phyloP scores from a whole-genome alignment of 2,329 filamentous ascomycete species.

The Leptodontidium sp. region DNA sequence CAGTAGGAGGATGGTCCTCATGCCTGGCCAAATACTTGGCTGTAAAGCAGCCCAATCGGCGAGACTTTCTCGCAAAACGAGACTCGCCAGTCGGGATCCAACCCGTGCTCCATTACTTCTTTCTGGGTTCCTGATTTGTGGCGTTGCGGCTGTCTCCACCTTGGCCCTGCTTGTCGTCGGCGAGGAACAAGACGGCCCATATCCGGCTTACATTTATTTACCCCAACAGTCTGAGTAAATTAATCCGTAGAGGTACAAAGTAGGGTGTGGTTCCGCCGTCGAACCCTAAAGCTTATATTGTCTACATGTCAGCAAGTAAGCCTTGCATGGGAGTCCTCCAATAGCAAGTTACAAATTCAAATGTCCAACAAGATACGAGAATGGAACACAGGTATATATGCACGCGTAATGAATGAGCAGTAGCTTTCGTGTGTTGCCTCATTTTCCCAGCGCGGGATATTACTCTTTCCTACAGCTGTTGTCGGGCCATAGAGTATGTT shows the following conservation, averaged over 20 bases:
- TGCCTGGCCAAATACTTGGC: background rate
- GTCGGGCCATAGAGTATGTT: background rate
- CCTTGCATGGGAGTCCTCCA: background rate
- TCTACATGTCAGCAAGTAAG: conserved; percentile 6
- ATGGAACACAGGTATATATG: background rate
- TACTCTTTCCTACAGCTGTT: background rate
- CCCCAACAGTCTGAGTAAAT: background rate
- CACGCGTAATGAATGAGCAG: background rate
- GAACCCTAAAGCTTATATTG: background rate
- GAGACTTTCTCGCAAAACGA: background rate
- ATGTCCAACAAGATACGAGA: background rate
- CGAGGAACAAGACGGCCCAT: background rate
- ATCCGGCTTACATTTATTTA: background rate
- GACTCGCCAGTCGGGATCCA: conserved; percentile 3
- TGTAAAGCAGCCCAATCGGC: background rate
- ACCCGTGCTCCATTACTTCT: background rate
- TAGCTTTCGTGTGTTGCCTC: background rate
- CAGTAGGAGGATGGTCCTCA: background rate
- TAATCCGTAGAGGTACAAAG: background rate
- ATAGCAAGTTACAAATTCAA: background rate
- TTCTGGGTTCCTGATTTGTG: background rate
- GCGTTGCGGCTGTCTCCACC: conserved; percentile 9
- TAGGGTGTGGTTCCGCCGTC: background rate
- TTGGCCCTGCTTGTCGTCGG: background rate
- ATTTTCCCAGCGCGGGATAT: background rate